Evolutionary conservation across 768 basidiomycete genomes (phyloP).

Genomic region (Termitomyces sp.): DNA sequence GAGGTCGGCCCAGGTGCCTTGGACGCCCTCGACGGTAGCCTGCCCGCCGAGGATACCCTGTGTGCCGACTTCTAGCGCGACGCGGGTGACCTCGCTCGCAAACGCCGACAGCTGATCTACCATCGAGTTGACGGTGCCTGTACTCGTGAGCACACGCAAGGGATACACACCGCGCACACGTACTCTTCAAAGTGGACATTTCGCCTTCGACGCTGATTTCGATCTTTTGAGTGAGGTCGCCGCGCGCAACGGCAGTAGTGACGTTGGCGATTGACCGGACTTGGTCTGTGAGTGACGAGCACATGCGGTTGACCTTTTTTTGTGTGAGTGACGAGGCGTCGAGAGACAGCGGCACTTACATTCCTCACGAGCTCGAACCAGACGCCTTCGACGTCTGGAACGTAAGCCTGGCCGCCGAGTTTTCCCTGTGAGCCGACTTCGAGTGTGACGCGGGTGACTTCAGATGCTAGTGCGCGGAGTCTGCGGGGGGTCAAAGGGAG

Average conservation of each 20-base stretch:
- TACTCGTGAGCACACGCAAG: neutral
- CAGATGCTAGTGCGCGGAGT: constrained; percentile 64
- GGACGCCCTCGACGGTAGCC: constrained; percentile 84
- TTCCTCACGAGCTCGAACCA: constrained; percentile 80
- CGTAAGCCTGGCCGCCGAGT: constrained; percentile 82
- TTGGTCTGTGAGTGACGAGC: constrained; percentile 72
- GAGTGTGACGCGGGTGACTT: constrained; percentile 78
- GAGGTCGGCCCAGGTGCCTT: constrained; percentile 90
- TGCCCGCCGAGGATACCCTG: constrained; percentile 90
- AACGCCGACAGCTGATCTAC: constrained; percentile 86
- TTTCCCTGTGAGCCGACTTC: constrained; percentile 89
- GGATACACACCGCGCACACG: neutral
- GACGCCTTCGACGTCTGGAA: constrained; percentile 90
- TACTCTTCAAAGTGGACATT: constrained; percentile 73
- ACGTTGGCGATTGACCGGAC: constrained; percentile 82
- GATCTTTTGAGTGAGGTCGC: constrained; percentile 90
- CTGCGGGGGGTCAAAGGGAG: constrained; percentile 25
- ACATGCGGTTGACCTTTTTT: constrained; percentile 84
- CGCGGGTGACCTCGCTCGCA: constrained; percentile 75
- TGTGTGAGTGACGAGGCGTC: too few species aligned
- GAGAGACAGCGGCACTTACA: too few species aligned
- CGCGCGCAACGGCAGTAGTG: constrained; percentile 85
- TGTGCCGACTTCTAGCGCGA: constrained; percentile 87
- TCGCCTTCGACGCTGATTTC: constrained; percentile 85
- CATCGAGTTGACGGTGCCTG: constrained; percentile 87